Percentiles rank a stretch among this genome's conserved stretches.
Conservation (phyloP, 495 filamentous ascomycete genomes). For the Mycothermus thermophilus region DNA sequence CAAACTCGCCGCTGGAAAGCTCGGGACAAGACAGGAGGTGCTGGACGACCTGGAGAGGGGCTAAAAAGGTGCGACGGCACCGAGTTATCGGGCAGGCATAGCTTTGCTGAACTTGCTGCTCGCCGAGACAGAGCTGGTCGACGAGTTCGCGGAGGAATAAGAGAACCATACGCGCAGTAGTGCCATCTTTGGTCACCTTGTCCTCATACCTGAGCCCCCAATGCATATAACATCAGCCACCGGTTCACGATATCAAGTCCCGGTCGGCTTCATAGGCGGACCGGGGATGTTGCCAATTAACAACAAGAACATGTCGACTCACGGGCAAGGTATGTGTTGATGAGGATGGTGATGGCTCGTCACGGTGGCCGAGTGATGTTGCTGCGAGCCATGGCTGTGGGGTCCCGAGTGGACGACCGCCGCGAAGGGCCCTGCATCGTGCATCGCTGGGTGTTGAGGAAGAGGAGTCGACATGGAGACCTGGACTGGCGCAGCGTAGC, state of each 20-base stretch:
- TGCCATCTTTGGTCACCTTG: constrained; percentile 18
- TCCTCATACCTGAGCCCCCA: constrained; percentile 22
- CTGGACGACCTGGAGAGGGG: constrained; percentile 18
- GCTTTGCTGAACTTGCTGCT: constrained; percentile 9
- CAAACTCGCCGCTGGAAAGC: constrained; percentile 17
- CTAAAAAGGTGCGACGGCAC: constrained; percentile 13
- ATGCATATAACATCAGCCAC: constrained; percentile 5
- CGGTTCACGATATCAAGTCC: no score
- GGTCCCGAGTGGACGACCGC: constrained; percentile 10
- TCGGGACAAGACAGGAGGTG: constrained; percentile 21
- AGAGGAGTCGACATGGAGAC: constrained; percentile 20
- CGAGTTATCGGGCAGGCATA: constrained; percentile 23
- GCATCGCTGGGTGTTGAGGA: constrained; percentile 19
- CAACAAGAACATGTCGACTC: no score
- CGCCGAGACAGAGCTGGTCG: constrained; percentile 10
- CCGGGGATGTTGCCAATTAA: no score
- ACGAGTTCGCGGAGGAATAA: constrained; percentile 24
- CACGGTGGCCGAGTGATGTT: constrained; percentile 11
- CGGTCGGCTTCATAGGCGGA: no score
- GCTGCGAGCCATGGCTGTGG: constrained; percentile 9
- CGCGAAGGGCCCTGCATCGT: constrained; percentile 17
- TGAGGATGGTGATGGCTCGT: constrained; percentile 5
- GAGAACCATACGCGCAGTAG: constrained; percentile 20
- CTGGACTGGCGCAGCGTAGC: constrained; percentile 17
- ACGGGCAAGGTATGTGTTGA: constrained; percentile 21